Base-by-base conservation (phyloP, 78 protist genomes). In the Tieghemostelium lacteum region DNA sequence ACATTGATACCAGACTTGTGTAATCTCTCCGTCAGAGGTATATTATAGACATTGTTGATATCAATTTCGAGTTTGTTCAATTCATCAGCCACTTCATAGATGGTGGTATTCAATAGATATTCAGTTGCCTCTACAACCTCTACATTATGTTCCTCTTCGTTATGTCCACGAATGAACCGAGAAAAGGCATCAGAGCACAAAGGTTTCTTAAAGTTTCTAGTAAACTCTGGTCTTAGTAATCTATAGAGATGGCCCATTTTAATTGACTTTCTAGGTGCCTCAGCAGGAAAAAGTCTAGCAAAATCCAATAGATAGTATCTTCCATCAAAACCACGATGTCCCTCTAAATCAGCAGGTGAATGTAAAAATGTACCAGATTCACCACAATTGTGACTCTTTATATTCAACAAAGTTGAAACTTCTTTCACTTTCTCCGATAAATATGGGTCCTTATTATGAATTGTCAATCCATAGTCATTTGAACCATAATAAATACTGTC, bases 221-320 rank as follows among this genome's bases (percentile, higher is more conserved):
- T 93, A 72, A 93, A 93, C 57, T 93, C 95, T 20, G 95, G 95
- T 70, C 95, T 45, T 58, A 93, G 45, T 3, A 93, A 31, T 45
- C 87, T 85, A 73, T 69, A 93, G 26, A 92, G 52, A 70, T 92
- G 88, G 6, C 91, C 85, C 87, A 73, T 71, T 63, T 75, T 92
- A 39, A 92, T 64, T 39, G 65, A 62, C 65, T 62, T 64, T 50
- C 58, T 67, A 24, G 95, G 95, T 39, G 95, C 92, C 31, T 71
- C 92, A 10, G 95, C 88, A 10, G 96, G 89, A 33, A 64, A 85
- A 2, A 86, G 24, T 19, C 96, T 28, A 3, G 96, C 93, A 29
- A 86, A 85, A 39, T 93, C 96, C 42, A 93, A 39, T 28, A 93
- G 66, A 54, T 92, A 92, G 31, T 75, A 74, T 28, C 92, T 63